Conservation (phyloP, 176 grass and related monocot genomes). For the Juncus effusus region DNA sequence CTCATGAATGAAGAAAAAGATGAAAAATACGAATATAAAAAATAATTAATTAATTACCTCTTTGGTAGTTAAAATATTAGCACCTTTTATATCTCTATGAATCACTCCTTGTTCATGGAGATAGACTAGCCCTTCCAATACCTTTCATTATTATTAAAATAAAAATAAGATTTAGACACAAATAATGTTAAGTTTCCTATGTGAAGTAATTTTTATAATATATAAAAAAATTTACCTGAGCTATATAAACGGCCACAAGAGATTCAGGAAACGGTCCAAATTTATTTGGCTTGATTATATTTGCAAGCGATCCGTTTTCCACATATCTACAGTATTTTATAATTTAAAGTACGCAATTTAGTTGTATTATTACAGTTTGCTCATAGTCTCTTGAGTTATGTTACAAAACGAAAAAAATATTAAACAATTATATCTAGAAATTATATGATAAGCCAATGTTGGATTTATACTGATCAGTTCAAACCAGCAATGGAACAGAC, state of each 20-base stretch:
- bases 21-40: conserved; percentile 21
- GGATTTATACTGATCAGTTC: too few species aligned
- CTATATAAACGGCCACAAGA: conserved; percentile 89
- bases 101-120: conserved; percentile 99
- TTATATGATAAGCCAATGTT: too few species aligned
- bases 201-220: neutral
- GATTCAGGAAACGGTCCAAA: conserved; percentile 98
- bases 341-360: conserved; percentile 7
- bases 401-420: too few species aligned
- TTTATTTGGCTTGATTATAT: conserved; percentile 99
- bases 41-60: conserved; percentile 46
- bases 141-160: conserved; percentile 37
- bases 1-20: neutral
- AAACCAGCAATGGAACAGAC: too few species aligned
- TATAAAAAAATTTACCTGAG: conserved; percentile 62
- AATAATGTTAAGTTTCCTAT: conserved; percentile 8
- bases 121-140: conserved; percentile 98
- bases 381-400: too few species aligned
- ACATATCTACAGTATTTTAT: conserved; percentile 60
- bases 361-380: neutral
- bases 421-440: too few species aligned
- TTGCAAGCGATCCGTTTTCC: conserved; percentile 98
- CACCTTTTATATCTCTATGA: conserved; percentile 99
- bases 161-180: neutral
- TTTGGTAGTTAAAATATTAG: conserved; percentile 96